Conservation (phyloP, 352 stramenopile species). For the Blastocystis hominis region DNA sequence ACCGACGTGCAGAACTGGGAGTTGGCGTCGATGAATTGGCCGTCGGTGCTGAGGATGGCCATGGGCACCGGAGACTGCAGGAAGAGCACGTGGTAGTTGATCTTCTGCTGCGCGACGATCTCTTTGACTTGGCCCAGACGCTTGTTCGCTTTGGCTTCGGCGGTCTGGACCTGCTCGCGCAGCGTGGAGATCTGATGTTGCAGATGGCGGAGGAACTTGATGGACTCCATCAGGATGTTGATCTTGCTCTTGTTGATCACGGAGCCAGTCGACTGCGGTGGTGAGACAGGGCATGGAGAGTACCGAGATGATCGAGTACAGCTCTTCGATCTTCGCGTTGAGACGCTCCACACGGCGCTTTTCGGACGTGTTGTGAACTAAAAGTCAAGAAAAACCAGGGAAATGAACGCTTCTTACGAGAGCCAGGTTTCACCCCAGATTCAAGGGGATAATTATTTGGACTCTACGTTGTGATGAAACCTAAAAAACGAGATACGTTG, state of each 20-base stretch:
- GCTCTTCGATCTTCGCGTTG: conserved; percentile 54
- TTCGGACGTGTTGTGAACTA: conserved; percentile 52
- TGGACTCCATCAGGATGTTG: conserved; percentile 39
- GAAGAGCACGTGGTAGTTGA: conserved; percentile 55
- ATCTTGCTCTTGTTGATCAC: conserved; percentile 58
- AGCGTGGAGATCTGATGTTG: conserved; percentile 17
- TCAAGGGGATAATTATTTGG: not conserved
- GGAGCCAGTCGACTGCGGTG: conserved; percentile 20
- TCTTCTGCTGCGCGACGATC: conserved; percentile 9
- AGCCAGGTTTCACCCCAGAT: not conserved
- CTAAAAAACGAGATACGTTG: too few species aligned
- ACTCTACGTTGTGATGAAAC: too few species aligned
- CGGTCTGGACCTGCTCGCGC: not conserved
- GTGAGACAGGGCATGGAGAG: not conserved
- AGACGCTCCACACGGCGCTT: conserved; percentile 21
- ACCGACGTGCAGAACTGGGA: conserved; percentile 33
- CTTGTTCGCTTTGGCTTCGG: conserved; percentile 21
- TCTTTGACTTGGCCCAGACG: conserved; percentile 45
- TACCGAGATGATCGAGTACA: conserved; percentile 43
- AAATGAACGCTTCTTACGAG: not conserved
- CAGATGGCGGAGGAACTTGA: conserved; percentile 38
- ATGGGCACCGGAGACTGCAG: conserved; percentile 27
- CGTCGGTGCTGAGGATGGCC: conserved; percentile 46
- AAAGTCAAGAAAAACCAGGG: not conserved
- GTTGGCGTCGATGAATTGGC: conserved; percentile 55